Evolutionary conservation across 345 rosid genomes (phyloP).

Genomic region (Moricandia arvensis): DNA sequence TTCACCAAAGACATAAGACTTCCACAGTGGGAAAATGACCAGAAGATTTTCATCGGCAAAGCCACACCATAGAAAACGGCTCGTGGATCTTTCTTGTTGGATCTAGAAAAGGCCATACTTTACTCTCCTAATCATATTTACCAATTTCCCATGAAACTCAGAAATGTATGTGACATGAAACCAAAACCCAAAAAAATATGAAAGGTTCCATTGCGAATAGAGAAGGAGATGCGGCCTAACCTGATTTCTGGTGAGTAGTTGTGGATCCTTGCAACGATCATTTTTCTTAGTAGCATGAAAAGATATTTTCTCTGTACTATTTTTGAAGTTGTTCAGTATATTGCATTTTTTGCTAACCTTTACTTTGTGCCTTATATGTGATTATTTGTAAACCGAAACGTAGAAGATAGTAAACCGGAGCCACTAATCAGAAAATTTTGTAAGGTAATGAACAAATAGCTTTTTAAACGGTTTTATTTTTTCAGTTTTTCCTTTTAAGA

Average conservation of each 20-base stretch:
- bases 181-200: not conserved
- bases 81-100: not conserved
- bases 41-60: not conserved
- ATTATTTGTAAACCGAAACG: not conserved
- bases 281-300: no score
- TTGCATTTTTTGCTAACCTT: not conserved
- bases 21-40: not conserved
- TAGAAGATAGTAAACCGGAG: not conserved
- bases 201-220: not conserved
- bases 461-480: constrained; percentile 17
- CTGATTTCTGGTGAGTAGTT: not conserved
- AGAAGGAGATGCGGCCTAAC: not conserved
- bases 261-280: not conserved
- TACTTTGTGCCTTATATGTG: not conserved
- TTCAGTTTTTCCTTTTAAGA: no score
- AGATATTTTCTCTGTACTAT: not conserved
- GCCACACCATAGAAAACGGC: not conserved
- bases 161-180: not conserved
- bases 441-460: not conserved
- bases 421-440: not conserved
- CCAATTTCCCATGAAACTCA: not conserved
- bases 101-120: not conserved
- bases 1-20: not conserved
- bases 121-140: not conserved
- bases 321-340: not conserved